These are phyloP conservation scores for Colletotrichum somersetense DNA, from an alignment of 2,329 filamentous ascomycete species.

Conservation along the genomic window DNA sequence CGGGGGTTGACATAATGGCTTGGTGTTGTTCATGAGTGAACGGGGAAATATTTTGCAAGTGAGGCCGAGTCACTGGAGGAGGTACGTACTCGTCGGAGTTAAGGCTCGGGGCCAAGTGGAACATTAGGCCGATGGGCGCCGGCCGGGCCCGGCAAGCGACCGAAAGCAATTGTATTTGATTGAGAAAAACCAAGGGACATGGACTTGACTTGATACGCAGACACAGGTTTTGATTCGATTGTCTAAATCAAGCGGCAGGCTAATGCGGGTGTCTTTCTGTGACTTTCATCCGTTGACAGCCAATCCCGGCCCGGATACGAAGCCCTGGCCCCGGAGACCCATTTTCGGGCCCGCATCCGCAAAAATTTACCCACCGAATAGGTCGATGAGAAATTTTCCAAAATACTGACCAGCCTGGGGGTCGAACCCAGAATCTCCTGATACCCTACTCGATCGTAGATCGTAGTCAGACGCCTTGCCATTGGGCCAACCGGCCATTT, in stretches of 20 bases:
- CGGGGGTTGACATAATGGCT: slow-evolving; percentile 20
- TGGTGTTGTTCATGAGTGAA: not conserved
- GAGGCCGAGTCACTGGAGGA: not conserved
- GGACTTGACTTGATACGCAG: not conserved
- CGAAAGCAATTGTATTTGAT: not conserved
- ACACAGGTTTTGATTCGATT: not conserved
- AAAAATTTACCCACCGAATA: not conserved
- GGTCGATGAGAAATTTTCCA: not conserved
- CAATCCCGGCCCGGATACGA: slow-evolving; percentile 23
- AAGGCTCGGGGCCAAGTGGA: slow-evolving; percentile 10
- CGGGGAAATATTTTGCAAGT: slow-evolving; percentile 11
- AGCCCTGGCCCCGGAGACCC: slow-evolving; percentile 31
- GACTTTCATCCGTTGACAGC: not conserved
- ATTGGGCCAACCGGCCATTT: slow-evolving; percentile 51
- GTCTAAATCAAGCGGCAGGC: not conserved
- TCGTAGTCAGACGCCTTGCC: slow-evolving; percentile 60
- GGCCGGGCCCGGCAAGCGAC: not conserved
- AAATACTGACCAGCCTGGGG: slow-evolving; percentile 40
- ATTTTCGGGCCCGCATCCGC: slow-evolving; percentile 25
- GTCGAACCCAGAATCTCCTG: slow-evolving; percentile 43
- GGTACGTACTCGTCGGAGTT: slow-evolving; percentile 29
- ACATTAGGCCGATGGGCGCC: not conserved
- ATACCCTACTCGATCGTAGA: not conserved
- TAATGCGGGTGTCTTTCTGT: not conserved
- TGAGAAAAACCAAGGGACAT: not conserved